phyloP scores from a whole-genome alignment of 2,329 filamentous ascomycete genomes.

The Pezicula neosporulosa region DNA sequence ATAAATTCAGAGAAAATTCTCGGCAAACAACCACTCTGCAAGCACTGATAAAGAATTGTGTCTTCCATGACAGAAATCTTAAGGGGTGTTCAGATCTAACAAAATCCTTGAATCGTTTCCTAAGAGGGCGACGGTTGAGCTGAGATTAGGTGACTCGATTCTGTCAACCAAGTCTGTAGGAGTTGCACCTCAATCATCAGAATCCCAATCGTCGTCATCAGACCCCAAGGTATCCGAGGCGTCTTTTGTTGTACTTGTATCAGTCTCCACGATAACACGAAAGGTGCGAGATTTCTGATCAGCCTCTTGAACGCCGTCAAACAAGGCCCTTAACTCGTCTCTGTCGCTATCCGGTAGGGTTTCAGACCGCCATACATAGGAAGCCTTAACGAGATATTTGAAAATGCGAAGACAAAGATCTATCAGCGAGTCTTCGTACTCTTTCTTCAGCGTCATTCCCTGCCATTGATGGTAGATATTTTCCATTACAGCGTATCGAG shows the following conservation, averaged over 20 bases:
- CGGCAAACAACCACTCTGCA: too few relatives aligned
- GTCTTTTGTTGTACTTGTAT: not conserved
- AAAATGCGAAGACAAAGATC: constrained; percentile 9
- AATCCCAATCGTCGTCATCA: not conserved
- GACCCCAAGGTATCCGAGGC: not conserved
- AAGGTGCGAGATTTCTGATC: not conserved
- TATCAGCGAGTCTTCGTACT: constrained; percentile 7
- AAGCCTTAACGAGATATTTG: constrained; percentile 3
- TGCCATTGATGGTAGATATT: constrained; percentile 14
- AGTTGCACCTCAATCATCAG: not conserved
- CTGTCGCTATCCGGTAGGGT: not conserved
- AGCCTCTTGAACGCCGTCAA: not conserved
- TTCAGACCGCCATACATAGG: not conserved
- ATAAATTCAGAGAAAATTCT: too few relatives aligned
- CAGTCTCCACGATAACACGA: not conserved
- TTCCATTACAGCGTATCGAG: constrained; percentile 19
- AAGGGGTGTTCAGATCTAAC: too few relatives aligned
- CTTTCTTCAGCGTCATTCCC: constrained; percentile 6
- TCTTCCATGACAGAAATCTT: too few relatives aligned
- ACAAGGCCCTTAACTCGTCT: not conserved
- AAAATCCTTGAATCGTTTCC: too few relatives aligned
- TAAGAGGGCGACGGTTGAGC: too few relatives aligned
- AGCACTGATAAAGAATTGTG: too few relatives aligned
- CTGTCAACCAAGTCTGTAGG: too few relatives aligned
- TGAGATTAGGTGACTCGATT: too few relatives aligned